These are phyloP conservation scores for Pseudopediastrum boryanum DNA, from an alignment of 139 green algal species.

Conservation along the genomic window DNA sequence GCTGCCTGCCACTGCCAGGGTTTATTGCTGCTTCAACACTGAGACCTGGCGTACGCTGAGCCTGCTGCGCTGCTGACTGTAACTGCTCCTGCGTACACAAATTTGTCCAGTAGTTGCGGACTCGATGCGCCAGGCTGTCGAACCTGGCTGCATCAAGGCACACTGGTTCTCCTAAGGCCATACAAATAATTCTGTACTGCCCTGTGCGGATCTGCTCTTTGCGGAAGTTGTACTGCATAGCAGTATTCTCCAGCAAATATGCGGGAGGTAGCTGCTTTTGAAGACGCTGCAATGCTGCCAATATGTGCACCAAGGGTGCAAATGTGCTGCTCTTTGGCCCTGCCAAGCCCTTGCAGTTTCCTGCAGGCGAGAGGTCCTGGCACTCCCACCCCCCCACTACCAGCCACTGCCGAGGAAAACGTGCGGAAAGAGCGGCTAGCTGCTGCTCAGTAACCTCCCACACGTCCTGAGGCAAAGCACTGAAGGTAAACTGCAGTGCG, in stretches of 20 bases:
- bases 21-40: too few species aligned
- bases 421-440: too few species aligned
- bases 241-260: constrained; percentile 3
- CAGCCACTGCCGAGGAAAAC: not conserved
- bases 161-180: too few species aligned
- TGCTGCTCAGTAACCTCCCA: constrained; percentile 4
- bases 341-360: not conserved
- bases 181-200: not conserved
- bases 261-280: not conserved
- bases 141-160: constrained; percentile 3
- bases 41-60: too few species aligned
- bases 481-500: not conserved
- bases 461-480: constrained; percentile 8
- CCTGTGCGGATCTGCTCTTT: too few species aligned
- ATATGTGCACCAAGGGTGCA: too few species aligned
- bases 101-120: constrained; percentile 16
- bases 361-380: constrained; percentile 17
- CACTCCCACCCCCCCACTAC: constrained; percentile 26
- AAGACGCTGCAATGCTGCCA: constrained; percentile 11
- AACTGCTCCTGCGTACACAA: not conserved
- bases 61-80: too few species aligned
- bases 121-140: not conserved
- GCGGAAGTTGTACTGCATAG: not conserved
- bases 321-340: too few species aligned
- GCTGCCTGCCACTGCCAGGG: too few species aligned